Base-by-base conservation (phyloP, 495 filamentous ascomycete genomes). In the Sabuloglossum arenarium region DNA sequence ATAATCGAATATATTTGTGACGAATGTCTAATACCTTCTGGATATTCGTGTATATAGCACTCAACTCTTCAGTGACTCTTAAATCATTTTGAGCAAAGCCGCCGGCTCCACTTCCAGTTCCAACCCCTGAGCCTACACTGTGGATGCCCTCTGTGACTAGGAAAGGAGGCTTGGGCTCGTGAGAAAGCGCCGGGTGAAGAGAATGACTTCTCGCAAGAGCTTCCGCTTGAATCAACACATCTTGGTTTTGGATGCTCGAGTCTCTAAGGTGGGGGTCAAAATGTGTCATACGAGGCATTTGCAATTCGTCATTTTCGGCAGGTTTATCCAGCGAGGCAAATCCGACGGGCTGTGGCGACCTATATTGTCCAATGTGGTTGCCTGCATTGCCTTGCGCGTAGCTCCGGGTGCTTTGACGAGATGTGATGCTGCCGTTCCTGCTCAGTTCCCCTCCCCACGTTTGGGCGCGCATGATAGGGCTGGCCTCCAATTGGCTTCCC, bases 1-100 rank as follows among this genome's bases (percentile, higher is more conserved):
- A 97, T n/a, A 95, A 66, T 3, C 75, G 71, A 30, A 97, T 83
- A 67, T 96, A 97, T 61, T 86, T 94, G 61, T 86, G 79, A 30
- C 91, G 79, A n/a, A 87, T 72, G 60, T 93, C 82, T 12, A 94
- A 65, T 8, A 96, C 76, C 56, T 79, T 81, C 65, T 87, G 81
- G 56, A 97, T 84, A 61, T 89, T 94, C 58, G 78, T 79, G 62
- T 89, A 97, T 56, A 97, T 95, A 16, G 76, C 75, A 61, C 73
- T 76, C 54, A 98, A 67, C 67, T 98, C 91, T 5, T 83, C 76
- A 1, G 84, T 84, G 59, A 97, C 80, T 50, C 81, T 74, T 32
- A 81, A 75, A 56, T 85, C 81, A 55, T 71, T 76, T 52, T 76
- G 71, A 54, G 72, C 72, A 62, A 77, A 76, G 37, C 64, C 62